Conservation (phyloP, 768 basidiomycete genomes). For the Pisolithus marmoratus region DNA sequence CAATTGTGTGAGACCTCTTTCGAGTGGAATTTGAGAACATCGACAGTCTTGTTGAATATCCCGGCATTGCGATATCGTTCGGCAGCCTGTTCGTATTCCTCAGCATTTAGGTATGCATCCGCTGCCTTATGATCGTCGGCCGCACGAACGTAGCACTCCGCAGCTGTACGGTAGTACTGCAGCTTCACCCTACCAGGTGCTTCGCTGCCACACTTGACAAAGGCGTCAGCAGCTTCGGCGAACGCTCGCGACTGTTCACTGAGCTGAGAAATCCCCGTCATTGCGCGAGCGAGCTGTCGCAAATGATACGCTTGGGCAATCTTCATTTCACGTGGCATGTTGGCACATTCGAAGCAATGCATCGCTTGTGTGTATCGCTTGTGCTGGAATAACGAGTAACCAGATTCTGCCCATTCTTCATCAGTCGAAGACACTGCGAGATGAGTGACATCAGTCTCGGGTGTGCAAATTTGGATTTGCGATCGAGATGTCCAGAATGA, state of each 20-base stretch:
- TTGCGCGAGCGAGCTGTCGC: conserved; percentile 41
- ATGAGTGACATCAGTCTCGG: conserved; percentile 43
- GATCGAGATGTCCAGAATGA: conserved; percentile 43
- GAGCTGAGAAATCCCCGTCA: conserved; percentile 20
- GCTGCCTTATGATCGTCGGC: conserved; percentile 41
- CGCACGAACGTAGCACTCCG: conserved; percentile 40
- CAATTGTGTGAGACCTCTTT: conserved; percentile 27
- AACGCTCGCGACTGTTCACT: conserved; percentile 34
- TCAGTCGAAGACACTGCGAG: conserved; percentile 48
- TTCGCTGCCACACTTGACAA: conserved; percentile 35
- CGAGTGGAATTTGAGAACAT: conserved; percentile 34
- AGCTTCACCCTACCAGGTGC: conserved; percentile 18
- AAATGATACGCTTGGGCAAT: conserved; percentile 51
- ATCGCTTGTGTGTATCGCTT: conserved; percentile 45
- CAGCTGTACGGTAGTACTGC: conserved; percentile 39
- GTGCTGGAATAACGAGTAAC: conserved; percentile 33
- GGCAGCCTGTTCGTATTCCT: conserved; percentile 40
- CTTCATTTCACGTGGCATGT: conserved; percentile 33
- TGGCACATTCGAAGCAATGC: conserved; percentile 49
- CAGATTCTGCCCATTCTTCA: conserved; percentile 43
- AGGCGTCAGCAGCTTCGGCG: conserved; percentile 42
- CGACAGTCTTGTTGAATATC: conserved; percentile 48
- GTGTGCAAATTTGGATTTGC: conserved; percentile 43
- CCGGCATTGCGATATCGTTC: conserved; percentile 43
- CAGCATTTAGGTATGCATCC: conserved; percentile 34